A percentile compares a stretch with the other conserved stretches of the same genome.
Conservation (phyloP, 2,329 filamentous ascomycete species). For the Pyrenochaeta sp. region DNA sequence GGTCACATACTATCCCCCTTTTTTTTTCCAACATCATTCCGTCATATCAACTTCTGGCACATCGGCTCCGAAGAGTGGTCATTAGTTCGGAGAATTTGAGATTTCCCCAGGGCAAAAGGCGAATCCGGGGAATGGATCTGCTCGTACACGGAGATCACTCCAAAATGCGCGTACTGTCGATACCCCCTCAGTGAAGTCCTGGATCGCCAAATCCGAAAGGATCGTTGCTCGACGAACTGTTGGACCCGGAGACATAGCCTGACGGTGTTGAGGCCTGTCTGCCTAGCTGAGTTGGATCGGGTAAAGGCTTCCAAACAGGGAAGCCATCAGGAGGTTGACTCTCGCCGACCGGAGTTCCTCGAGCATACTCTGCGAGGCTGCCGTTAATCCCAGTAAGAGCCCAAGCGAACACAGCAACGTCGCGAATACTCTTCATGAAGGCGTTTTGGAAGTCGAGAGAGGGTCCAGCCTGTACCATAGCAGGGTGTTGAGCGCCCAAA, state of each 20-base stretch:
- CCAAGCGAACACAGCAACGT: slow-evolving; percentile 90
- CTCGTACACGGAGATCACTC: too few species aligned
- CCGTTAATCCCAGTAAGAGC: slow-evolving; percentile 81
- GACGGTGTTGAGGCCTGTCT: slow-evolving; percentile 42
- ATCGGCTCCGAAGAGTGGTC: background rate
- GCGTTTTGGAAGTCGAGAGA: slow-evolving; percentile 57
- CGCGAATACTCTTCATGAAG: slow-evolving; percentile 81
- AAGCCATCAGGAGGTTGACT: slow-evolving; percentile 67
- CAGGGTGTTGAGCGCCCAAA: slow-evolving; percentile 44
- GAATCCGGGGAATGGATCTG: too few species aligned
- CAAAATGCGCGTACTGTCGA: background rate
- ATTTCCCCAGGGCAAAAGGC: too few species aligned
- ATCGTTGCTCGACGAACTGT: slow-evolving; percentile 43
- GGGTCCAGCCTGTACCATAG: slow-evolving; percentile 58
- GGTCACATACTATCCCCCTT: slow-evolving; percentile 10
- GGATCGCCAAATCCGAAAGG: slow-evolving; percentile 47
- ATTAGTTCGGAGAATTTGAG: background rate
- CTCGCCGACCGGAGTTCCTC: slow-evolving; percentile 69
- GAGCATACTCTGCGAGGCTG: slow-evolving; percentile 69
- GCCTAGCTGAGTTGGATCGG: slow-evolving; percentile 19
- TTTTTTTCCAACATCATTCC: slow-evolving; percentile 10
- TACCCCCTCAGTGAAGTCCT: slow-evolving; percentile 33
- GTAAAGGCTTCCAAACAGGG: slow-evolving; percentile 62
- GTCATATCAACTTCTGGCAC: slow-evolving; percentile 6
- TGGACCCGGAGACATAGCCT: slow-evolving; percentile 42